Percentiles rank a stretch among this genome's conserved stretches.
phyloP scores from a whole-genome alignment of 345 rosid species.

The Gossypium mustelinum region DNA sequence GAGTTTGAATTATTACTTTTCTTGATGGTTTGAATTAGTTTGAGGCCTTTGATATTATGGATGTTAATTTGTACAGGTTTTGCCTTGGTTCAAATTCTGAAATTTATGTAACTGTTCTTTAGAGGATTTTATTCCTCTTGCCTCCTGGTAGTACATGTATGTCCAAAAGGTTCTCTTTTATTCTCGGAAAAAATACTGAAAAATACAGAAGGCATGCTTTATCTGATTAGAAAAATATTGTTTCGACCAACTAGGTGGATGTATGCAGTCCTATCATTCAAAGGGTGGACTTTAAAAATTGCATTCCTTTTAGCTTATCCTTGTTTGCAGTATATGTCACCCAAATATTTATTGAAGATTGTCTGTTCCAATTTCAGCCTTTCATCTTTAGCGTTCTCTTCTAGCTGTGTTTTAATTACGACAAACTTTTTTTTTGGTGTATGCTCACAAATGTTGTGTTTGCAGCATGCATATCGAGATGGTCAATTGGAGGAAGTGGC shows the following conservation, averaged over 20 bases:
- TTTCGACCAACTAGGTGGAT: background rate
- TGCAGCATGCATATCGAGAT: conserved; percentile 74
- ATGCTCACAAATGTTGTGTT: conserved; percentile 5
- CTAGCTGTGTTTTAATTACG: background rate
- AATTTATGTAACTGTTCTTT: background rate
- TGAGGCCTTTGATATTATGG: background rate
- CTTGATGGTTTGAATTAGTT: background rate
- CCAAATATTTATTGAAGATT: conserved; percentile 8
- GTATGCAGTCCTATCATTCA: background rate
- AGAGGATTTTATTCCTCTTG: background rate
- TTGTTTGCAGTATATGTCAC: background rate
- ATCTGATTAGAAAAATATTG: background rate
- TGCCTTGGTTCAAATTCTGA: background rate
- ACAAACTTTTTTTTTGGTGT: background rate
- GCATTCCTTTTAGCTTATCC: background rate
- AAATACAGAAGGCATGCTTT: background rate
- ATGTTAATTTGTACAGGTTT: background rate
- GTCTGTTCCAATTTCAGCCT: background rate
- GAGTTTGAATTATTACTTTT: background rate
- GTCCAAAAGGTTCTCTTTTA: background rate
- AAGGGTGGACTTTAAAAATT: background rate
- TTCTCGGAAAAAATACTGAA: background rate
- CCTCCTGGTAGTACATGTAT: background rate
- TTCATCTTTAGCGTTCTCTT: background rate
- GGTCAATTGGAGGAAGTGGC: conserved; percentile 72